These are phyloP conservation scores for Sphagnum contortum DNA, from an alignment of 225 moss, liverwort and hornwort genomes.

Conservation along the genomic window DNA sequence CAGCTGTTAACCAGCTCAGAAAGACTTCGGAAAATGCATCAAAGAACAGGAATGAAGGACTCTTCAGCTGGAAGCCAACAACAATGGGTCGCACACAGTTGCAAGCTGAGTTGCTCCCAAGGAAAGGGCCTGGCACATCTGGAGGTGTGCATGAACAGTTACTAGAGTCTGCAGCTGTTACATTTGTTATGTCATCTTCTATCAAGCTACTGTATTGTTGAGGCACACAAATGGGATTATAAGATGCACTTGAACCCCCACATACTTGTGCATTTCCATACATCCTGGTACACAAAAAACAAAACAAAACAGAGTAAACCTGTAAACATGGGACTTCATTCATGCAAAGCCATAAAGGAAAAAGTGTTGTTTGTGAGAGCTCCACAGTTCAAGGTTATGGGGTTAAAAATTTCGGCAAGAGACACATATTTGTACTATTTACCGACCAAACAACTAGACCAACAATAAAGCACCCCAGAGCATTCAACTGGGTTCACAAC, in stretches of 20 bases:
- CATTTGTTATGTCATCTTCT: constrained; percentile 1
- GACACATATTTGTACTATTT: background rate
- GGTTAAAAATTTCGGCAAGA: no score
- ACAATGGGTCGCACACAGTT: constrained; percentile 14
- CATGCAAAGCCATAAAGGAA: no score
- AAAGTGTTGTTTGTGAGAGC: no score
- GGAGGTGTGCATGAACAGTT: no score
- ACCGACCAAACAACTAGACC: background rate
- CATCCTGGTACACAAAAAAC: no score
- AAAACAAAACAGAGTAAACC: no score
- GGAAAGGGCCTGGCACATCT: no score
- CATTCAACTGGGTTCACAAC: background rate
- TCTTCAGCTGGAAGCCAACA: constrained; percentile 58
- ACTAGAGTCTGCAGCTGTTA: constrained; percentile 4
- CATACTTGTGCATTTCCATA: no score
- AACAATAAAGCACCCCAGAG: background rate
- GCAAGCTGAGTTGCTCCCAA: constrained; percentile 9
- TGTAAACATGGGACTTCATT: no score
- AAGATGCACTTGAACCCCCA: background rate
- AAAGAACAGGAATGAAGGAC: constrained; percentile 56
- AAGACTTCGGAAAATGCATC: constrained; percentile 25
- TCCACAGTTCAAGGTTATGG: no score
- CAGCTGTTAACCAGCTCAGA: constrained; percentile 27
- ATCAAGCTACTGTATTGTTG: background rate
- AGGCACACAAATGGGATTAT: constrained; percentile 39